Evolutionary conservation across 1,284 basidiomycete genomes (phyloP).

Genomic region (Cryptococcus sp.): DNA sequence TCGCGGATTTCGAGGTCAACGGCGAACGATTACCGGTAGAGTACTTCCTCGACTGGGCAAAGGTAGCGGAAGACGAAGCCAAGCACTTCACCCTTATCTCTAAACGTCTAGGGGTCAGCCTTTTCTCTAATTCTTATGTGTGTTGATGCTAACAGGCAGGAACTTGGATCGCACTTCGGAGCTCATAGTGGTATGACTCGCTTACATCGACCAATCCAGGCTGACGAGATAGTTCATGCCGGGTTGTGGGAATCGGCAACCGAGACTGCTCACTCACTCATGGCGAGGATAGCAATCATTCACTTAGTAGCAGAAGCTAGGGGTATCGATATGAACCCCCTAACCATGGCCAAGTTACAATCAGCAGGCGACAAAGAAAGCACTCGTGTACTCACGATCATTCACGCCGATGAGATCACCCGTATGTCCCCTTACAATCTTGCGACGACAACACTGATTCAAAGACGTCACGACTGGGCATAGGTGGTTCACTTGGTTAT

Average conservation of each 20-base stretch:
- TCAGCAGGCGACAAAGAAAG: conserved; percentile 66
- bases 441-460: conserved; percentile 1
- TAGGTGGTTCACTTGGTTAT: conserved; percentile 78
- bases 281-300: conserved; percentile 76
- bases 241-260: conserved; percentile 77
- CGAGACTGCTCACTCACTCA: conserved; percentile 66
- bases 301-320: conserved; percentile 86
- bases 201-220: background rate
- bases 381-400: conserved; percentile 66
- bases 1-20: conserved; percentile 51
- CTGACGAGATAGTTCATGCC: conserved; percentile 58
- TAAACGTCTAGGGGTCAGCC: conserved; percentile 52
- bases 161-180: conserved; percentile 70
- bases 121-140: too few relatives aligned
- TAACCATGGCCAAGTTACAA: conserved; percentile 72
- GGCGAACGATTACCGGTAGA: conserved; percentile 60
- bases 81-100: conserved; percentile 57
- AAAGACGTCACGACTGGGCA: conserved; percentile 72
- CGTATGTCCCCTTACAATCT: conserved; percentile 41
- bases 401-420: conserved; percentile 77
- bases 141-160: conserved; percentile 33
- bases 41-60: conserved; percentile 70
- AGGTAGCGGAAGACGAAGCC: conserved; percentile 78
- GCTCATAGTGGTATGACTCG: conserved; percentile 34
- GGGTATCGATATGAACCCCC: conserved; percentile 80